phyloP scores from a whole-genome alignment of 83 land plant species.

The Diphasiastrum complanatum region DNA sequence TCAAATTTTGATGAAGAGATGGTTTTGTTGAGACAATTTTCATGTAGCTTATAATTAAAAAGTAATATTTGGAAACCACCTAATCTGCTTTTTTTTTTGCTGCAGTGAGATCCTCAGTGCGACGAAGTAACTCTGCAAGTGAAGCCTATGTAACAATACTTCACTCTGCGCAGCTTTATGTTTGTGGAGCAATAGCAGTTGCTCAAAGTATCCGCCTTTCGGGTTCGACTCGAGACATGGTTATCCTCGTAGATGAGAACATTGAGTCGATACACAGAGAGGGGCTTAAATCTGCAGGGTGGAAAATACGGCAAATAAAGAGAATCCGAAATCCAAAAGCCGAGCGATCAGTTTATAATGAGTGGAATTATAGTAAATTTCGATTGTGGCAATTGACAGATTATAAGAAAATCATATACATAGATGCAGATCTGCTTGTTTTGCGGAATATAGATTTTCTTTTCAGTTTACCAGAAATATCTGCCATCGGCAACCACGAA shows the following conservation, averaged over 20 bases:
- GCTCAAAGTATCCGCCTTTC: constrained; percentile 51
- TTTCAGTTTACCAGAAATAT: constrained; percentile 68
- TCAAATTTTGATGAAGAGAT: not conserved
- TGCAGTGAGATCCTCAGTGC: not conserved
- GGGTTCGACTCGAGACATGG: constrained; percentile 45
- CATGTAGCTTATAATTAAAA: not conserved
- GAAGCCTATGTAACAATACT: constrained; percentile 56
- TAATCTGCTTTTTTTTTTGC: not conserved
- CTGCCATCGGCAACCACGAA: constrained; percentile 68
- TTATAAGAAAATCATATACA: constrained; percentile 74
- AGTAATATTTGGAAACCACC: not conserved
- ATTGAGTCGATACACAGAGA: constrained; percentile 24
- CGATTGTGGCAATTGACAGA: constrained; percentile 79
- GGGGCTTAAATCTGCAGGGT: constrained; percentile 52
- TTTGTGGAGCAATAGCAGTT: constrained; percentile 52
- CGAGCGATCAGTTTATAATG: constrained; percentile 56
- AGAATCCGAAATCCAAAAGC: constrained; percentile 83
- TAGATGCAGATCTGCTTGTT: constrained; percentile 73
- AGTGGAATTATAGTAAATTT: constrained; percentile 91
- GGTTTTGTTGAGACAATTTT: not conserved
- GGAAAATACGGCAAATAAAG: constrained; percentile 61
- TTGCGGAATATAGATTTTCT: constrained; percentile 71
- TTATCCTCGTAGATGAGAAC: constrained; percentile 47
- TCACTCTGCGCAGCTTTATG: constrained; percentile 43
- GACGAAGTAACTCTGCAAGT: not conserved